These are phyloP conservation scores for Naematelia encephala DNA, from an alignment of 768 basidiomycete species.

Conservation along the genomic window DNA sequence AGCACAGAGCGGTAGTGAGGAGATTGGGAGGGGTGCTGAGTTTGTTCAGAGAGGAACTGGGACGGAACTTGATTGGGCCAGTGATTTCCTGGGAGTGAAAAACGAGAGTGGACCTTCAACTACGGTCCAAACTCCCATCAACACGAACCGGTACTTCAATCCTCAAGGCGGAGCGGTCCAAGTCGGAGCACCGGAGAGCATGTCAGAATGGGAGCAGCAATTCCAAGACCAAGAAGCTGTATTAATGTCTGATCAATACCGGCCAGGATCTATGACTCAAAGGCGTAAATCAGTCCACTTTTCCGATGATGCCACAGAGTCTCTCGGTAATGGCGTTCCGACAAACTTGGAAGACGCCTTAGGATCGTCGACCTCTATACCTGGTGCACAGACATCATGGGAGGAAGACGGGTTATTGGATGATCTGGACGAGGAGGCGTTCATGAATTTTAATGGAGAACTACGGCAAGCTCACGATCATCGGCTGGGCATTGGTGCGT, in stretches of 20 bases:
- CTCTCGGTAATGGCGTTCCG: slow-evolving; percentile 24
- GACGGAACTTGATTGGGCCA: slow-evolving; percentile 19
- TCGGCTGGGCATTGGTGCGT: slow-evolving; percentile 16
- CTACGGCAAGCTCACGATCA: slow-evolving; percentile 6
- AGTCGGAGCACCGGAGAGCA: too few species aligned
- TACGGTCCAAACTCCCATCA: background rate
- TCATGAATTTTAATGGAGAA: slow-evolving; percentile 34
- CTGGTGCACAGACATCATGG: slow-evolving; percentile 25
- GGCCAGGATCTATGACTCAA: background rate
- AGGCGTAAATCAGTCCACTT: slow-evolving; percentile 38
- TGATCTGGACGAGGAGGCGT: slow-evolving; percentile 34
- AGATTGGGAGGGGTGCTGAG: slow-evolving; percentile 27
- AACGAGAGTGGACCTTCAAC: background rate
- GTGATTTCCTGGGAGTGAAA: slow-evolving; percentile 14
- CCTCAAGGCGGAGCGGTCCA: too few species aligned
- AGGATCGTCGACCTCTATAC: slow-evolving; percentile 14
- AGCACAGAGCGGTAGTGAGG: slow-evolving; percentile 6
- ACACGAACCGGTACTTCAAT: background rate
- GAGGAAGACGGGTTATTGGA: slow-evolving; percentile 23
- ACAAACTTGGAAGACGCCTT: slow-evolving; percentile 34
- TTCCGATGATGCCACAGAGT: background rate
- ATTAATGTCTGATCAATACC: slow-evolving; percentile 12
- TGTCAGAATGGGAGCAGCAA: slow-evolving; percentile 10
- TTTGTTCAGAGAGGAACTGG: slow-evolving; percentile 5
- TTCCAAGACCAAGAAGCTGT: slow-evolving; percentile 35